Evolutionary conservation across 805 yeast genomes (phyloP).

Genomic region (Kodamaea leandrae): DNA sequence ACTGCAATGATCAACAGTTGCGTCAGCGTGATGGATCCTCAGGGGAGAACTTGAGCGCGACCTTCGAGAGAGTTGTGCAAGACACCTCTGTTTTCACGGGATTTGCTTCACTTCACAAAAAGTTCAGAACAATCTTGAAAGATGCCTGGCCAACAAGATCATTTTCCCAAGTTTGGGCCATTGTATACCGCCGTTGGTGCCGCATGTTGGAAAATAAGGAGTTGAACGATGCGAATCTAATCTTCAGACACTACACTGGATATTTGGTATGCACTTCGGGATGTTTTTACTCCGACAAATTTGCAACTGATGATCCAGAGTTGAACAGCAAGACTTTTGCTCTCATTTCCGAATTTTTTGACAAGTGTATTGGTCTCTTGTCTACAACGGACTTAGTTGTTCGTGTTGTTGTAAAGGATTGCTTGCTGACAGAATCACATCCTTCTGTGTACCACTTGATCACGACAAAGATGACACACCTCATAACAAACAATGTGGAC

Average conservation of each 20-base stretch:
- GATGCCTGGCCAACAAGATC: slow-evolving; percentile 38
- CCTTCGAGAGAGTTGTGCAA: slow-evolving; percentile 38
- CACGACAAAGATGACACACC: slow-evolving; percentile 41
- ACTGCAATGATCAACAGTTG: slow-evolving; percentile 10
- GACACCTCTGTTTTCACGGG: slow-evolving; percentile 65
- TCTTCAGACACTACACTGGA: slow-evolving; percentile 69
- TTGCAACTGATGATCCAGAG: slow-evolving; percentile 19
- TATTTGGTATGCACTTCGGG: slow-evolving; percentile 72
- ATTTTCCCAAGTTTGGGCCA: slow-evolving; percentile 37
- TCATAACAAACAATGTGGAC: slow-evolving; percentile 34
- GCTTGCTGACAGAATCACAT: slow-evolving; percentile 63
- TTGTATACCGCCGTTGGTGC: slow-evolving; percentile 53
- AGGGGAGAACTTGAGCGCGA: slow-evolving; percentile 10
- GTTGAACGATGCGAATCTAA: slow-evolving; percentile 40
- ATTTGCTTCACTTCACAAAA: slow-evolving; percentile 69
- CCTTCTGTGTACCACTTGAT: slow-evolving; percentile 52
- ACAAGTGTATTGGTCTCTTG: slow-evolving; percentile 48
- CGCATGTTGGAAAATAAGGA: slow-evolving; percentile 24
- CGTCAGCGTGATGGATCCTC: neutral
- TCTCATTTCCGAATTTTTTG: slow-evolving; percentile 47
- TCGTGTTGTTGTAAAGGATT: slow-evolving; percentile 71
- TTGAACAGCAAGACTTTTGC: slow-evolving; percentile 30
- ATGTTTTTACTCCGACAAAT: slow-evolving; percentile 43
- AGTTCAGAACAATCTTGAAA: slow-evolving; percentile 43
- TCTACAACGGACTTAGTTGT: slow-evolving; percentile 50